These are phyloP conservation scores for Linnemannia schmuckeri DNA, from an alignment of 192 early-diverging fungal species.

Conservation along the genomic window DNA sequence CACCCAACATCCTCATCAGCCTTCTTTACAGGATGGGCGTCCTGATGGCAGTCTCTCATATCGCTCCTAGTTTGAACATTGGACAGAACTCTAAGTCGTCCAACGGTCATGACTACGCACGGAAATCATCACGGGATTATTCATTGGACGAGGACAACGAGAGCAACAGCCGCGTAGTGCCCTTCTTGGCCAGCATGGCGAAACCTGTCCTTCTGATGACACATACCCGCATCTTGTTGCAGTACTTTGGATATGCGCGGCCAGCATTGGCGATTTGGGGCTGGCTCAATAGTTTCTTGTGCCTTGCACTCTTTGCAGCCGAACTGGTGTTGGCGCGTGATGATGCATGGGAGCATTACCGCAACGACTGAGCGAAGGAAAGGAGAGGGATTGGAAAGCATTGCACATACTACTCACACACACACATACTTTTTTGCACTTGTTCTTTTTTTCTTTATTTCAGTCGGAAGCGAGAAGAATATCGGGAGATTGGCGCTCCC, in stretches of 20 bases:
- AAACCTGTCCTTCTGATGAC: constrained; percentile 53
- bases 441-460: no score
- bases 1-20: constrained; percentile 49
- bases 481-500: no score
- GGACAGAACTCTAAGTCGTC: constrained; percentile 21
- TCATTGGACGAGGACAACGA: constrained; percentile 25
- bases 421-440: not conserved
- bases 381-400: no score
- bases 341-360: constrained; percentile 48
- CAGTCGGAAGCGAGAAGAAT: no score
- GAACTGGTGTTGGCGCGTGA: constrained; percentile 46
- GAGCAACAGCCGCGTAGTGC: constrained; percentile 13
- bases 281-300: constrained; percentile 47
- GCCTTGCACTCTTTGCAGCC: constrained; percentile 38
- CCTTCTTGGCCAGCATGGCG: constrained; percentile 38
- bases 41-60: constrained; percentile 38
- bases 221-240: constrained; percentile 43
- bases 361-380: not conserved
- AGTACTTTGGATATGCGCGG: constrained; percentile 45
- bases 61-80: constrained; percentile 46
- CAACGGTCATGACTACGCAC: constrained; percentile 23
- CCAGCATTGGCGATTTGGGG: constrained; percentile 50
- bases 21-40: constrained; percentile 54
- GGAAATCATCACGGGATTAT: constrained; percentile 19
- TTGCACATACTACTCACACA: not conserved